phyloP scores from a whole-genome alignment of 169 alveolate species.

The Babesia divergens region DNA sequence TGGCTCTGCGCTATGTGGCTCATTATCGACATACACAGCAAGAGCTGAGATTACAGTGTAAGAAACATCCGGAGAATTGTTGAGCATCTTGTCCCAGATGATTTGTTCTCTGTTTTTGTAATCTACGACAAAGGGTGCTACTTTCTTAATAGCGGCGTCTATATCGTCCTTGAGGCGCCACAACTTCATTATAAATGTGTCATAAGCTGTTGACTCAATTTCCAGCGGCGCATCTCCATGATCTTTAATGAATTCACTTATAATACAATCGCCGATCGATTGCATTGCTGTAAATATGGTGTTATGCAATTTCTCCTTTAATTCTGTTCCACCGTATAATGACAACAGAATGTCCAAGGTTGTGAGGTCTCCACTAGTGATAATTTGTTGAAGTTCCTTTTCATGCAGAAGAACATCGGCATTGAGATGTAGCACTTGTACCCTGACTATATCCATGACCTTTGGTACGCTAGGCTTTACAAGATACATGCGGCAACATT shows the following conservation, averaged over 20 bases:
- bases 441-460: slow-evolving; percentile 22
- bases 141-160: not conserved
- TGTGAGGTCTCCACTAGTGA: not conserved
- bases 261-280: slow-evolving; percentile 17
- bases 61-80: not conserved
- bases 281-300: slow-evolving; percentile 32
- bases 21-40: slow-evolving; percentile 22
- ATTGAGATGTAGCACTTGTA: slow-evolving; percentile 27
- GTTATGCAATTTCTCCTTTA: not conserved
- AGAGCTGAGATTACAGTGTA: not conserved
- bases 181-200: not conserved
- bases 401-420: slow-evolving; percentile 11
- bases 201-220: not conserved
- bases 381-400: slow-evolving; percentile 3
- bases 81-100: slow-evolving; percentile 18
- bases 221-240: not conserved
- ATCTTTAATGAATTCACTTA: not conserved
- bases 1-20: not conserved
- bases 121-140: slow-evolving; percentile 5
- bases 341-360: slow-evolving; percentile 18
- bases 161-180: not conserved
- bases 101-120: not conserved
- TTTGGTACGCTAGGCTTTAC: slow-evolving; percentile 7
- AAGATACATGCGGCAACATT: slow-evolving; percentile 8
- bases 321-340: slow-evolving; percentile 28